These are phyloP conservation scores for Aspergillus taichungensis DNA, from an alignment of 495 filamentous ascomycete genomes.

Conservation along the genomic window DNA sequence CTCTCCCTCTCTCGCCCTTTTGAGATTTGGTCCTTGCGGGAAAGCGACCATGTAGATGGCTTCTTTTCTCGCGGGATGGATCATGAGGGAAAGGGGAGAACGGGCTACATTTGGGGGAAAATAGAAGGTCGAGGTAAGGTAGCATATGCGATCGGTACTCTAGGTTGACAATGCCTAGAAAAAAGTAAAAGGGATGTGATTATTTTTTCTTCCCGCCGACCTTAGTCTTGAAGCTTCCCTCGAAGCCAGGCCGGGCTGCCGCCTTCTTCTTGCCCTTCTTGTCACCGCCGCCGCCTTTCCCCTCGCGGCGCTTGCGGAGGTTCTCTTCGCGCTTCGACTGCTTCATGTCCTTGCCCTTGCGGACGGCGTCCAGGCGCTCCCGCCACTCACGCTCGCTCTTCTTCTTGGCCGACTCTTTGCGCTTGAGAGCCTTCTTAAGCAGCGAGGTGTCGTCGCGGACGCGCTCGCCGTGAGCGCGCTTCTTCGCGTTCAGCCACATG, in stretches of 20 bases:
- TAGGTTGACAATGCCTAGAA: too few relatives aligned
- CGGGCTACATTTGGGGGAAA: too few relatives aligned
- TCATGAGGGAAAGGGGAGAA: too few relatives aligned
- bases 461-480: slow-evolving; percentile 81
- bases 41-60: too few relatives aligned
- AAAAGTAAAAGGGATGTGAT: not conserved
- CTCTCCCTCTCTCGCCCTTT: too few relatives aligned
- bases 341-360: slow-evolving; percentile 63
- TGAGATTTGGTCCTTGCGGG: too few relatives aligned
- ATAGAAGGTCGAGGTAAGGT: too few relatives aligned
- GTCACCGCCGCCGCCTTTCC: slow-evolving; percentile 50
- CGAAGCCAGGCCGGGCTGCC: slow-evolving; percentile 72
- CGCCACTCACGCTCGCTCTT: slow-evolving; percentile 88
- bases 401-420: slow-evolving; percentile 80
- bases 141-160: too few relatives aligned
- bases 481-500: slow-evolving; percentile 82
- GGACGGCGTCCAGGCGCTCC: slow-evolving; percentile 67
- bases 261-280: slow-evolving; percentile 55
- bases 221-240: slow-evolving; percentile 74
- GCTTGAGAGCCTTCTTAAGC: slow-evolving; percentile 90
- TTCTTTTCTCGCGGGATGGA: too few relatives aligned
- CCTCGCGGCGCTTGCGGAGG: slow-evolving; percentile 71
- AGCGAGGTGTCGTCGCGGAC: slow-evolving; percentile 81
- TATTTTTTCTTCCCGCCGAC: slow-evolving; percentile 38
- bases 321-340: slow-evolving; percentile 89